Evolutionary conservation across 768 basidiomycete species (phyloP), one percentile per base, ranked within the genome.

Genomic region (Piloderma croceum): DNA sequence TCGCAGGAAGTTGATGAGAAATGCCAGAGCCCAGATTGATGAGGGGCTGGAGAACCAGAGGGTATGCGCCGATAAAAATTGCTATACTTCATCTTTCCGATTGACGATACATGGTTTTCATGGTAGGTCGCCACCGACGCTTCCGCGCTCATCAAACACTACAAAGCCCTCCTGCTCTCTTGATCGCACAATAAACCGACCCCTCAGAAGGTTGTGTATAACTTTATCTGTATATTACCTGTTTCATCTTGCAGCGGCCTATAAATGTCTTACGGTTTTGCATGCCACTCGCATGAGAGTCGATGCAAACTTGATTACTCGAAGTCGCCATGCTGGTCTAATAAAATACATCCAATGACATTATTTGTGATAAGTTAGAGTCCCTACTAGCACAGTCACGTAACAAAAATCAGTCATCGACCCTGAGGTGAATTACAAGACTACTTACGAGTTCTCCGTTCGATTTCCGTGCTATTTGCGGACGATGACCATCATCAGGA

Each of bases 391-490:
- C 15, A 29, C 15, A 29, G 27, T 15, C 15, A 29, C 27, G 9
- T 9, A 15, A 15, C 27, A 29, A 29, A 29, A 15, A 9, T 29
- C 27, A 15, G 15, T 9, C 27, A 29, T 29, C 10, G 27, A 9
- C 27, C 9, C 10, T 9, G 27, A 29, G 27, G 27, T 29, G 44
- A 18, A 15, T n/a, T 11, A 17, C 21, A 6, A 25, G 3, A 13
- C 6, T 35, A 48, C 73, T 64, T 53, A 79, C 76, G 47, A 79
- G 65, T 52, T 79, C 77, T 33, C 49, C 60, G 6, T 63, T 57
- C 5, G 65, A 67, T 42, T 69, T 65, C 32, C 59, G 60, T 4
- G 27, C 27, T 23, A 56, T 54, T 12, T 56, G 48, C 33, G 56
- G 48, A 25, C 52, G 48, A 7, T 59, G 63, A 7, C 60, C 62